phyloP scores from a whole-genome alignment of 768 basidiomycete genomes.

The Omphalotus guepiniiformis region DNA sequence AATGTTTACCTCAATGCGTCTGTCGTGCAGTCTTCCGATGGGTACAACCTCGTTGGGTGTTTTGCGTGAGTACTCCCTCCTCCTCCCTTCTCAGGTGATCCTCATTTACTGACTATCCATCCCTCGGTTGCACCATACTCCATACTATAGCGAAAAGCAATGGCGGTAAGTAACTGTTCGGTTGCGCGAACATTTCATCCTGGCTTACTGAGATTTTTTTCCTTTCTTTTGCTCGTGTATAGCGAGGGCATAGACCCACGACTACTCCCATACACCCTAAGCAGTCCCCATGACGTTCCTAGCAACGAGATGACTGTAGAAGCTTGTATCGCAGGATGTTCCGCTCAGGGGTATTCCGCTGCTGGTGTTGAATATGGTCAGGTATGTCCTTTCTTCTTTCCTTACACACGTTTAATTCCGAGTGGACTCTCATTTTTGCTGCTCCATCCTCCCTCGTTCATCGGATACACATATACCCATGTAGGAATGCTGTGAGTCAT shows the following conservation, averaged over 20 bases:
- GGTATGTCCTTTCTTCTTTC: background rate
- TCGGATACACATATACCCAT: too few species aligned
- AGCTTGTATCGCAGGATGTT: background rate
- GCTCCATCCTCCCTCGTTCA: background rate
- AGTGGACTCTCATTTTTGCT: too few species aligned
- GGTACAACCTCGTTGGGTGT: background rate
- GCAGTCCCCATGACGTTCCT: background rate
- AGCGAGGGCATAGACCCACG: background rate
- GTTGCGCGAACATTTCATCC: too few species aligned
- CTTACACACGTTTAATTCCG: background rate
- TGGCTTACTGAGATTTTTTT: too few species aligned
- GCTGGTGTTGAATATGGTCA: slow-evolving; percentile 1
- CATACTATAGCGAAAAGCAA: too few species aligned
- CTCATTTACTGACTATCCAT: too few species aligned
- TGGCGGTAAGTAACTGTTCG: too few species aligned
- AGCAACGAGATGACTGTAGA: background rate
- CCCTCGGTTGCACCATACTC: too few species aligned
- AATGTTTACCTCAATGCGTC: slow-evolving; percentile 15
- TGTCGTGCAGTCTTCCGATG: background rate
- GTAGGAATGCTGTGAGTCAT: background rate
- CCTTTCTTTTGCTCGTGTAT: background rate
- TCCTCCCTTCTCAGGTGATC: background rate
- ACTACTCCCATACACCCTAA: background rate
- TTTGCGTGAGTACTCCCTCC: background rate
- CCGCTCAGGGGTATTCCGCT: background rate